Evolutionary conservation across 805 yeast species (phyloP), one percentile per base, ranked within the genome.

Genomic region (Lipomyces orientalis): DNA sequence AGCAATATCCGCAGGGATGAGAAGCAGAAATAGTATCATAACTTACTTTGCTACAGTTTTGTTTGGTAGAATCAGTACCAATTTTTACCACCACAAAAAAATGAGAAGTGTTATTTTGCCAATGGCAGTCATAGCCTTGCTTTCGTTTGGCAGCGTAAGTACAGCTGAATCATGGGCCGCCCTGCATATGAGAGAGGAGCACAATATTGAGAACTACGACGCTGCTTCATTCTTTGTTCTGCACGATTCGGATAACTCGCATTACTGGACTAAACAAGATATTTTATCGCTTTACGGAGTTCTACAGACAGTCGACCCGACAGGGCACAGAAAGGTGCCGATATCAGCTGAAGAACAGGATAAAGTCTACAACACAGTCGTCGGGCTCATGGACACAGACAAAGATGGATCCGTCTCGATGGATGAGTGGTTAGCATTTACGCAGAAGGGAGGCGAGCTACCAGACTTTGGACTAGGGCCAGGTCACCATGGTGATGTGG

Each of bases 391-490:
- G 62, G 97, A 92, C 78, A 80, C 83, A 0, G 82, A 93, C 75
- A 78, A 81, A 12, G 93, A 92, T 76, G 90, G 90, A 0, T 81
- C 80, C 61, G 83, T 94, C 9, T 81, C 88, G 4, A 77, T 85
- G 63, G 87, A 87, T 8, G 97, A 92, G 76, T 94, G 93, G 88
- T 73, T 86, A 56, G 80, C 79, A 14, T 93, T 85, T 77, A 83
- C 85, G 8, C 77, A 78, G 1, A 79, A 77, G 12, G 96, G 96
- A 8, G 89, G 90, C 0, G 85, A 86, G 70, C 85, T 94, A 75
- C 98, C 98, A 0, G 98, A 94, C 78, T 87, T 93, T 77, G 97
- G 97, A 8, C 87, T 88, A 67, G 98, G 98, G 37, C 93, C 91
- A 7, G 97, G 97, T 34, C 97, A 93, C 76, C 97, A 93, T 79